phyloP scores from a whole-genome alignment of 2,329 filamentous ascomycete genomes.

The Beauveria caledonica region DNA sequence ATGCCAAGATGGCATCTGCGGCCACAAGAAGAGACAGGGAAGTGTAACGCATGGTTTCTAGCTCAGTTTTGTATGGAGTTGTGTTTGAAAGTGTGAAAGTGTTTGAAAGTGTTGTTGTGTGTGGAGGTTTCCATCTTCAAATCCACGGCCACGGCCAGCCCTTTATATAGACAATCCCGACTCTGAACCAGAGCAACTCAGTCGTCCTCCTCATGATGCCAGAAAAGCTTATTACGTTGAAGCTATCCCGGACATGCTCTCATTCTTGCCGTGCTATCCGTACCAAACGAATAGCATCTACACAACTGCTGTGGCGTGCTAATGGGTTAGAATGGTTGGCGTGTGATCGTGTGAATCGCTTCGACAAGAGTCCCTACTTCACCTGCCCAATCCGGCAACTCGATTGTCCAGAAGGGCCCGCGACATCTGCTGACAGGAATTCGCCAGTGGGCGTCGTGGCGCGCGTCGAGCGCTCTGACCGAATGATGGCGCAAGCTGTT shows the following conservation, averaged over 20 bases:
- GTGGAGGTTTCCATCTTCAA: no score
- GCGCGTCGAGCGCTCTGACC: neutral
- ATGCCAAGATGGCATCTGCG: slow-evolving; percentile 17
- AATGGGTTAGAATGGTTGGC: neutral
- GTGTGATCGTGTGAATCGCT: neutral
- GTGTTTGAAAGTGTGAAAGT: no score
- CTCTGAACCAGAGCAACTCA: neutral
- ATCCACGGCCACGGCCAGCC: neutral
- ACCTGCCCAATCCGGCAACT: slow-evolving; percentile 6
- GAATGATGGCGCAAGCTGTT: neutral
- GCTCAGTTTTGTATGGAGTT: neutral
- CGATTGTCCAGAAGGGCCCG: neutral
- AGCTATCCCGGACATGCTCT: neutral
- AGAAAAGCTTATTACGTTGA: neutral
- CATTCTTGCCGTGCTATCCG: slow-evolving; percentile 1
- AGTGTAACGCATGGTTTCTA: slow-evolving; percentile 7
- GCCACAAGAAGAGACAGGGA: slow-evolving; percentile 8
- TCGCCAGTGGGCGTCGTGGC: neutral
- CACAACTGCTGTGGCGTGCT: neutral
- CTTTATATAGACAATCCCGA: neutral
- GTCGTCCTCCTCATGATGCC: neutral
- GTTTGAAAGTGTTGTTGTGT: no score
- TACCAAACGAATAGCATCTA: neutral
- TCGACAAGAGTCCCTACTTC: neutral
- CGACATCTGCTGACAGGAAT: neutral